Base-by-base conservation (phyloP, 1,139 yeast species). In the Lodderomyces parapsilosis region DNA sequence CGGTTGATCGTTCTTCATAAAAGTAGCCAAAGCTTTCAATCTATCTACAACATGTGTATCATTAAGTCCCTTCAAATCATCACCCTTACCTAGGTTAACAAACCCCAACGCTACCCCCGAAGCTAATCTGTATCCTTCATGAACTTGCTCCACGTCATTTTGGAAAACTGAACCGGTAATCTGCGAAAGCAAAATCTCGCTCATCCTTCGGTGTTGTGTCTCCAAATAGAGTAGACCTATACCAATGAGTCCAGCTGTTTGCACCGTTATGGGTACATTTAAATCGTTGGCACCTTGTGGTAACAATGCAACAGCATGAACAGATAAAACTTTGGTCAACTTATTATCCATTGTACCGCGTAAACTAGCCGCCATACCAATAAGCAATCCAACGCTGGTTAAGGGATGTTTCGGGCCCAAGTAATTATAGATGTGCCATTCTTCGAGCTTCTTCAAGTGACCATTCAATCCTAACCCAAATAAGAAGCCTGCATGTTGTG, bases 341-440 rank as follows among this genome's bases (percentile, higher is more conserved):
- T 89, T 90, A 40, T 83, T 74, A 66, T 93, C 93, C 90, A 86
- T 86, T 0, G 94, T 71, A 0, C 98, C 93, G 51, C 76, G 71
- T 49, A 83, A 71, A 62, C 96, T 88, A 0, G 97, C 96, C 11
- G 97, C 83, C 89, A 93, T 85, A 2, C 99, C 99, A 23, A 94
- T 67, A 27, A 94, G 68, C 36, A 93, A 67, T 0, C 97, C 98
- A 32, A 90, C 83, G 60, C 96, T 87, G 0, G 96, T 88, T 41
- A 80, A 77, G 2, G 86, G 80, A 57, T 88, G 93, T 54, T 94
- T 91, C 0, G 96, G 96, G 0, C 96, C 96, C 41, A 94, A 66
- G 52, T 90, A 91, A 56, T 93, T 91, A 62, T 90, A 94, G 24
- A 94, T 86, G 58, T 91, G 97, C 98, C 99, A 94, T 59, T 93